Percentiles rank a stretch among this genome's conserved stretches.
phyloP scores from a whole-genome alignment of 352 stramenopile species.

The Phytophthora kernoviae region DNA sequence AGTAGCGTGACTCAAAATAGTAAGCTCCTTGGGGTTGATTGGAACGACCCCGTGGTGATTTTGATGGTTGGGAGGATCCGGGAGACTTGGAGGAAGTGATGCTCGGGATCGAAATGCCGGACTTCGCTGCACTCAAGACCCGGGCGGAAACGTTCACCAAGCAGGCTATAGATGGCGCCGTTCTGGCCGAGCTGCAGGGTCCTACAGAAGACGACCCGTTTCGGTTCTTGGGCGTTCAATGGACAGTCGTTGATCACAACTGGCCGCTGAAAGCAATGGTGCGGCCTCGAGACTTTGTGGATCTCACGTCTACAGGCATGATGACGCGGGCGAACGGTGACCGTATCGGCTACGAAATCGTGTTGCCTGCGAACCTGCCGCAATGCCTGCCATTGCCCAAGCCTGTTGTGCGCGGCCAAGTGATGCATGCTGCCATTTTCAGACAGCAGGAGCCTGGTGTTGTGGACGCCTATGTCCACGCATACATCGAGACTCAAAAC shows the following conservation, averaged over 20 bases:
- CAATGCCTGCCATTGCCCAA: slow-evolving; percentile 15
- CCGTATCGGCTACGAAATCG: slow-evolving; percentile 51
- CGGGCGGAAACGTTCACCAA: slow-evolving; percentile 1
- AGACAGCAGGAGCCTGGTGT: slow-evolving; percentile 13
- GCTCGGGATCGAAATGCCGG: slow-evolving; percentile 20
- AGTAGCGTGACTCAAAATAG: slow-evolving; percentile 8
- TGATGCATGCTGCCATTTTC: slow-evolving; percentile 29
- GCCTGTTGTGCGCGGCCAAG: slow-evolving; percentile 15
- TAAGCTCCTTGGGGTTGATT: slow-evolving; percentile 27
- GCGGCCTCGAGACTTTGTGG: slow-evolving; percentile 59
- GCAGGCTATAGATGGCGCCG: slow-evolving; percentile 25
- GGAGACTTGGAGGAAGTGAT: slow-evolving; percentile 29
- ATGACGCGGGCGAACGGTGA: slow-evolving; percentile 28
- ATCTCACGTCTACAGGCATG: slow-evolving; percentile 44
- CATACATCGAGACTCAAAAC: slow-evolving; percentile 20
- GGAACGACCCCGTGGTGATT: slow-evolving; percentile 21
- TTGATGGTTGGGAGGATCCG: slow-evolving; percentile 21
- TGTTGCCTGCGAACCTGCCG: slow-evolving; percentile 46
- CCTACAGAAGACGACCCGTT: slow-evolving; percentile 3
- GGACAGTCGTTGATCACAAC: slow-evolving; percentile 45
- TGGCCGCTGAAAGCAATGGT: slow-evolving; percentile 36
- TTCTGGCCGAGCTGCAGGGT: slow-evolving; percentile 53
- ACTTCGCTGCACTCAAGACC: slow-evolving; percentile 7
- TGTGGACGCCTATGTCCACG: slow-evolving; percentile 26
- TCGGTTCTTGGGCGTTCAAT: slow-evolving; percentile 43